Conservation (phyloP, 257 asterid species). For the Solanum chilense region DNA sequence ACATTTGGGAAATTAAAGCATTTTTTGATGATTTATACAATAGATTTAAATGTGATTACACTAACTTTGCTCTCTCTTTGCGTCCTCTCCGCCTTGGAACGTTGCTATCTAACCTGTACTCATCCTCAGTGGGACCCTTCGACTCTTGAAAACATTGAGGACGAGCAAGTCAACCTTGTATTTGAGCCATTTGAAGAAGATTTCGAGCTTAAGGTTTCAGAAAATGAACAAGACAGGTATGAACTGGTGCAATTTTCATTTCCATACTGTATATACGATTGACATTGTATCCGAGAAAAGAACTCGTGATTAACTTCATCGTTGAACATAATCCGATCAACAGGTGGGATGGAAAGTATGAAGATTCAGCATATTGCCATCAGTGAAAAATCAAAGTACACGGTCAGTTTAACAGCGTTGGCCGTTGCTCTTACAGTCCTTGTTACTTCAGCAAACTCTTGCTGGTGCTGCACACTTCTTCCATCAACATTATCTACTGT, state of each 20-base stretch:
- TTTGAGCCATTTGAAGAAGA: slow-evolving; percentile 60
- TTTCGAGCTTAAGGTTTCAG: slow-evolving; percentile 68
- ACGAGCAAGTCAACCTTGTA: slow-evolving; percentile 30
- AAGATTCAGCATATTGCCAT: slow-evolving; percentile 32
- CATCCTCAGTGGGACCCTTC: slow-evolving; percentile 65
- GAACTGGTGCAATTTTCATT: background rate
- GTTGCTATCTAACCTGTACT: background rate
- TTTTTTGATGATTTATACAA: background rate
- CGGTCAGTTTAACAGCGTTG: background rate
- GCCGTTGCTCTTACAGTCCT: background rate
- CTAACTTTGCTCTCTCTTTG: background rate
- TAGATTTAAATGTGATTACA: background rate
- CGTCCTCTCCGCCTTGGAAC: background rate
- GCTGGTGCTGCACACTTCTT: background rate
- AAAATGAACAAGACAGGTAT: slow-evolving; percentile 56
- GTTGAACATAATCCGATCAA: background rate
- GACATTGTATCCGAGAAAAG: background rate
- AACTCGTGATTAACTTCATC: background rate
- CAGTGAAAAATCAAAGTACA: slow-evolving; percentile 11
- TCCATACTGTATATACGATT: background rate
- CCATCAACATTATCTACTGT: background rate
- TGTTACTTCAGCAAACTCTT: background rate
- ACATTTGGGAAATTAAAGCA: background rate
- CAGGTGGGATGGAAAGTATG: slow-evolving; percentile 81
- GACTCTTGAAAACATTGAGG: slow-evolving; percentile 39